Conservation (phyloP, 345 rosid genomes). For the Populus euphratica region DNA sequence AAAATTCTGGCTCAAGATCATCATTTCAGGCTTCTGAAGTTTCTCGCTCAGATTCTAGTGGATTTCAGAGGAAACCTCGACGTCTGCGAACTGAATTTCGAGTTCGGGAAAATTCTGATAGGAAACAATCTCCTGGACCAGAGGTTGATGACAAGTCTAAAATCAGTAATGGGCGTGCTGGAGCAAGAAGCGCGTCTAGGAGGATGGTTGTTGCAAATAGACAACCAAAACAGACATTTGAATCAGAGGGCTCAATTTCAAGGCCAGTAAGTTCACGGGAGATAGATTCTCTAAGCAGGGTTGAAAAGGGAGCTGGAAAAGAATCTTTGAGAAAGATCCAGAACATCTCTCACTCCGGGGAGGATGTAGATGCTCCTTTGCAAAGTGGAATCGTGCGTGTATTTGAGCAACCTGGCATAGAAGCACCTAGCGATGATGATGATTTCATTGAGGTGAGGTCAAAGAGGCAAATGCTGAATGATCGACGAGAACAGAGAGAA, state of each 20-base stretch:
- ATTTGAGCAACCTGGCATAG: constrained; percentile 87
- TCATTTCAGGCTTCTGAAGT: constrained; percentile 45
- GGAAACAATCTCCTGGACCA: constrained; percentile 30
- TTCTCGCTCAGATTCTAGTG: constrained; percentile 52
- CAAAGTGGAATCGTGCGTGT: constrained; percentile 77
- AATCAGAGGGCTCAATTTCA: constrained; percentile 46
- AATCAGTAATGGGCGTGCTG: constrained; percentile 39
- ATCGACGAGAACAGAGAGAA: constrained; percentile 94
- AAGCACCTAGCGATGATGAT: constrained; percentile 87
- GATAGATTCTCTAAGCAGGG: constrained; percentile 40
- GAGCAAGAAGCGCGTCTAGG: constrained; percentile 43
- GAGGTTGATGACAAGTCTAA: constrained; percentile 47
- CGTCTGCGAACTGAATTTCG: constrained; percentile 71
- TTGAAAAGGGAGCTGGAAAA: constrained; percentile 45
- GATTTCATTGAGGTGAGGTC: constrained; percentile 98
- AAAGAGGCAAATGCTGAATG: constrained; percentile 95
- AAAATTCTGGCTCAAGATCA: constrained; percentile 52
- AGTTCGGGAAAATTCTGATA: constrained; percentile 56
- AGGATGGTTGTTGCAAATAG: constrained; percentile 52
- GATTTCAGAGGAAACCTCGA: constrained; percentile 58
- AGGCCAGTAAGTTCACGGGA: constrained; percentile 34
- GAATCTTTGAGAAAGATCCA: constrained; percentile 46
- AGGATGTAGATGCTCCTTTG: constrained; percentile 64
- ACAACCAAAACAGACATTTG: constrained; percentile 46
- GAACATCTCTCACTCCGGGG: constrained; percentile 36